Evolutionary conservation across 1,284 basidiomycete genomes (phyloP).

Genomic region (Cryptococcus neoformans): DNA sequence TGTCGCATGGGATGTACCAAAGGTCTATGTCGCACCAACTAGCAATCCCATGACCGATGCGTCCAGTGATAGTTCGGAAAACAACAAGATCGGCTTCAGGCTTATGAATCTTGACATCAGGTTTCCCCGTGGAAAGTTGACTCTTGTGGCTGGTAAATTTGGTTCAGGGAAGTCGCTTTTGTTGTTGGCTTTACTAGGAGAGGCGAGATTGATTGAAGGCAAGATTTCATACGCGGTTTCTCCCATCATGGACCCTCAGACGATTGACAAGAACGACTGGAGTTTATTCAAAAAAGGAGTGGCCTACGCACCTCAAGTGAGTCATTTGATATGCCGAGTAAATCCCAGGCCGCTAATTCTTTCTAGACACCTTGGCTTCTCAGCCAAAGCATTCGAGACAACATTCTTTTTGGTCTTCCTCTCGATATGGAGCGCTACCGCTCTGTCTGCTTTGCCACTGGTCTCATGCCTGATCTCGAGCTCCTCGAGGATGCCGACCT

Average conservation of each 20-base stretch:
- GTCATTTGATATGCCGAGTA: neutral
- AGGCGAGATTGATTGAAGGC: slow-evolving; percentile 68
- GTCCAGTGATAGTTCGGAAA: neutral
- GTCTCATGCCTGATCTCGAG: slow-evolving; percentile 52
- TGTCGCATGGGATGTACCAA: slow-evolving; percentile 25
- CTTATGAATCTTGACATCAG: slow-evolving; percentile 69
- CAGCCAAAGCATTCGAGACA: slow-evolving; percentile 54
- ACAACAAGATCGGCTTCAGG: slow-evolving; percentile 58
- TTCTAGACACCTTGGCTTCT: slow-evolving; percentile 51
- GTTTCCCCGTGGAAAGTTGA: slow-evolving; percentile 71
- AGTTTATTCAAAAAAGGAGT: slow-evolving; percentile 54
- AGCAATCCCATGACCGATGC: neutral
- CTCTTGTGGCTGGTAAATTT: slow-evolving; percentile 68
- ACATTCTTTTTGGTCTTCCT: slow-evolving; percentile 54
- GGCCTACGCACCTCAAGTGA: slow-evolving; percentile 53
- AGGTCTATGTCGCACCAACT: neutral
- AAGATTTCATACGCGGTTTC: slow-evolving; percentile 52
- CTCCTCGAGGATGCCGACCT: slow-evolving; percentile 53
- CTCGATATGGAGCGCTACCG: slow-evolving; percentile 51
- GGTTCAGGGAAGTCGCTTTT: slow-evolving; percentile 72
- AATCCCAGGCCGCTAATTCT: neutral
- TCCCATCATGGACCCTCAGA: slow-evolving; percentile 44
- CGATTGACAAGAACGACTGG: slow-evolving; percentile 57
- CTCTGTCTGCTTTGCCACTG: slow-evolving; percentile 24
- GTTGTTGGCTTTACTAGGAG: slow-evolving; percentile 72